phyloP scores from a whole-genome alignment of 208 protist genomes.

The Leishmania braziliensis region DNA sequence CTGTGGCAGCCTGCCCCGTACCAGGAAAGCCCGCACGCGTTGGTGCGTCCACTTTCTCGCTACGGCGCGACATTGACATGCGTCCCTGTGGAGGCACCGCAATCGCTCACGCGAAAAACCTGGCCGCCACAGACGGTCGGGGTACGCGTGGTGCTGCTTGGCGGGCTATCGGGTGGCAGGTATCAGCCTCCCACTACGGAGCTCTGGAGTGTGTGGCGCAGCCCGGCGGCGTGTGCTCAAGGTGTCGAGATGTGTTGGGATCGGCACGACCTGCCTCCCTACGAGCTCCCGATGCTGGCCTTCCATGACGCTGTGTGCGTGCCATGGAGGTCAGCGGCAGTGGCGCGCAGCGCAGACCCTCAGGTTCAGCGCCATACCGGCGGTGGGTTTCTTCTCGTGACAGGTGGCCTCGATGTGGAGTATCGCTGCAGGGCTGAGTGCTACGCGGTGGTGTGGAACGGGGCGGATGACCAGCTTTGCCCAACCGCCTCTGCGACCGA shows the following conservation, averaged over 20 bases:
- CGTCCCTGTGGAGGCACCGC: conserved; percentile 9
- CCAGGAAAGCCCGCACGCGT: conserved; percentile 48
- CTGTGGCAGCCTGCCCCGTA: conserved; percentile 43
- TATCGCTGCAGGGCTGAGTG: conserved; percentile 52
- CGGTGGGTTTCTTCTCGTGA: conserved; percentile 49
- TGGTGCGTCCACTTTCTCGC: conserved; percentile 48
- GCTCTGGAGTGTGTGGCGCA: conserved; percentile 41
- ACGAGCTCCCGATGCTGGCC: conserved; percentile 46
- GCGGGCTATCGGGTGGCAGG: conserved; percentile 27
- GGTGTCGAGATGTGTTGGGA: conserved; percentile 30
- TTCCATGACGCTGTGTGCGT: conserved; percentile 49
- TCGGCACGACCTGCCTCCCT: conserved; percentile 33
- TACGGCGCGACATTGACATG: conserved; percentile 55
- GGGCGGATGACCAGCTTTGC: neutral
- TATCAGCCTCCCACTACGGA: conserved; percentile 35
- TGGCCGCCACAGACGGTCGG: conserved; percentile 7
- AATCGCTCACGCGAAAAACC: neutral
- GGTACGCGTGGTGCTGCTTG: conserved; percentile 31
- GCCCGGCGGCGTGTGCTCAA: conserved; percentile 5
- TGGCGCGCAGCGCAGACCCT: neutral
- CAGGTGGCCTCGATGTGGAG: conserved; percentile 63
- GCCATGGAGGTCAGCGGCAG: conserved; percentile 10
- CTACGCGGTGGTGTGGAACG: conserved; percentile 56
- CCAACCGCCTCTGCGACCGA: neutral
- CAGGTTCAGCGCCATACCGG: neutral